phyloP scores from a whole-genome alignment of 1,284 basidiomycete species.

The Fistulina hepatica region DNA sequence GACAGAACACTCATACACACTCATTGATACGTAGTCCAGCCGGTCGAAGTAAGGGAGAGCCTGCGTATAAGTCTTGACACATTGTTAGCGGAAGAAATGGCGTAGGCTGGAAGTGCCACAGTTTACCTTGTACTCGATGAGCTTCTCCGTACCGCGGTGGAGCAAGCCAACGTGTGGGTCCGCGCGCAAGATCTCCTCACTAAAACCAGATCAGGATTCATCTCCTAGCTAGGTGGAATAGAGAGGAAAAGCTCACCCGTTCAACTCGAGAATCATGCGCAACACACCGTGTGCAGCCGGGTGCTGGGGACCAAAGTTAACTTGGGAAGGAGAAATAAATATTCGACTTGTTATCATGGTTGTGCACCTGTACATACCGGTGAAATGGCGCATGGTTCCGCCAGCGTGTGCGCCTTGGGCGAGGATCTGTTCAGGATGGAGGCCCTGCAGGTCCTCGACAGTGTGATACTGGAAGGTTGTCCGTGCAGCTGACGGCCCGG shows the following conservation, averaged over 20 bases:
- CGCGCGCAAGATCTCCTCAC: constrained; percentile 84
- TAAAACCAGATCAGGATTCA: too few relatives aligned
- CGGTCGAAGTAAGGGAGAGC: constrained; percentile 99
- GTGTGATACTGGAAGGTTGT: constrained; percentile 53
- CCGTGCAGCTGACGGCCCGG: constrained; percentile 22
- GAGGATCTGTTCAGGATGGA: constrained; percentile 70
- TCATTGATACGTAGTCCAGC: constrained; percentile 99
- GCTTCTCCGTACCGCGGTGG: constrained; percentile 96
- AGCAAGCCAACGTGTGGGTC: constrained; percentile 96
- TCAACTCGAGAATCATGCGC: constrained; percentile 94
- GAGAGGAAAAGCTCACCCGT: too few relatives aligned
- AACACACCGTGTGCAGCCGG: constrained; percentile 98
- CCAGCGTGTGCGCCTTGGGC: constrained; percentile 66
- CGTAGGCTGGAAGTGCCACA: too few relatives aligned
- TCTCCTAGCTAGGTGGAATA: too few relatives aligned
- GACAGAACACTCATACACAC: too few relatives aligned
- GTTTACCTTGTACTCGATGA: constrained; percentile 99
- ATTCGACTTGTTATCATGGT: too few relatives aligned
- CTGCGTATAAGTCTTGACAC: constrained; percentile 94
- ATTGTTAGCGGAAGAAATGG: too few relatives aligned
- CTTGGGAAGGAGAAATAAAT: constrained; percentile 28
- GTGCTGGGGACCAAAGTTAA: constrained; percentile 96
- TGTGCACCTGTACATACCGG: too few relatives aligned
- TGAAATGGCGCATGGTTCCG: constrained; percentile 85
- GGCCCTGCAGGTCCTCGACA: constrained; percentile 74